Conservation (phyloP, 352 stramenopile genomes). For the Blastocystis hominis region DNA sequence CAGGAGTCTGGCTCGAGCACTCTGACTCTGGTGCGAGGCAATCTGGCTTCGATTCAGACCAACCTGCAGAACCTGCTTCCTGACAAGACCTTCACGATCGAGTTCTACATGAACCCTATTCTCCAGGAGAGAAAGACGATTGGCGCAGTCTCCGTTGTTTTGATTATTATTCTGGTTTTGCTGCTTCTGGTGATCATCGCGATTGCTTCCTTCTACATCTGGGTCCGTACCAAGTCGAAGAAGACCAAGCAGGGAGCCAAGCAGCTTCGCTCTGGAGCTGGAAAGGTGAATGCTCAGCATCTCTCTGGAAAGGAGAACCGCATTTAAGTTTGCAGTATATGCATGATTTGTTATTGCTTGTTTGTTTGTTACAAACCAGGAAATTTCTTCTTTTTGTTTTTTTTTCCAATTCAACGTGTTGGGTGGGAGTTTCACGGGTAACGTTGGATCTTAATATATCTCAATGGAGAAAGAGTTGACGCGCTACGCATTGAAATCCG, state of each 20-base stretch:
- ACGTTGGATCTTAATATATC: not conserved
- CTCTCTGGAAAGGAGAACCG: slow-evolving; percentile 36
- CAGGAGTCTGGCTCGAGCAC: not conserved
- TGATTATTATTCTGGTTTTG: slow-evolving; percentile 30
- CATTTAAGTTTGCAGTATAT: slow-evolving; percentile 18
- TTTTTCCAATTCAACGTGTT: not conserved
- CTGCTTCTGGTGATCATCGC: slow-evolving; percentile 1
- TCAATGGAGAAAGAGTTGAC: slow-evolving; percentile 48
- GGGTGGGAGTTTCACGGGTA: not conserved
- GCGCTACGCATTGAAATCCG: slow-evolving; percentile 33
- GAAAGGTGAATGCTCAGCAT: slow-evolving; percentile 25
- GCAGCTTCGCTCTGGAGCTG: not conserved
- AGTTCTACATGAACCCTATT: not conserved
- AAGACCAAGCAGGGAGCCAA: slow-evolving; percentile 49
- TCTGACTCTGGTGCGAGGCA: not conserved
- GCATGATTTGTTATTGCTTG: not conserved
- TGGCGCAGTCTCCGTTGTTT: not conserved
- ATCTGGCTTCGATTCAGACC: not conserved
- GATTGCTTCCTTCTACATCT: slow-evolving; percentile 43
- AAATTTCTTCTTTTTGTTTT: not conserved
- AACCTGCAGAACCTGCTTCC: not conserved
- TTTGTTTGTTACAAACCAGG: slow-evolving; percentile 6
- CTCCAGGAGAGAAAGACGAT: slow-evolving; percentile 28
- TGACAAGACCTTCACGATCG: not conserved
- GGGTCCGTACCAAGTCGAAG: slow-evolving; percentile 45